Base-by-base conservation (phyloP, 805 yeast species). In the Zygosaccharomyces pseudorouxii region DNA sequence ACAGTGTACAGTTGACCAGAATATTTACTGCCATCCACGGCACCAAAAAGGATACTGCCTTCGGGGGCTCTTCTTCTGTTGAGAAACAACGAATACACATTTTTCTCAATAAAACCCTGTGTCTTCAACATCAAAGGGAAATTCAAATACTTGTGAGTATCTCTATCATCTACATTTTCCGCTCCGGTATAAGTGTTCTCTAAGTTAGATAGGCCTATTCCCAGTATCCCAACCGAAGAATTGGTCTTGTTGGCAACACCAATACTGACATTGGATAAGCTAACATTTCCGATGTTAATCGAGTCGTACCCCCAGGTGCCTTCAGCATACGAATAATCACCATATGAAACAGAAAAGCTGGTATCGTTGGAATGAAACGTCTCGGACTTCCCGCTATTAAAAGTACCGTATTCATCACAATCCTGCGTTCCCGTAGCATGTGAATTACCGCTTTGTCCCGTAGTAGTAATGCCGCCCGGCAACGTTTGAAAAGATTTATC, bases 141-240 rank as follows among this genome's bases (percentile, higher is more conserved):
- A 44, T 57, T 57, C 16, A 12, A 18, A 28, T 41, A 9, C 40
- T 45, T 5, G 53, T 47, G 2, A 42, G 42, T 10, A 59, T 28
- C 14, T 38, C 23, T 22, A 16, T 41, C 20, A 7, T 55, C 23
- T 4, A 48, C 41, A 2, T 58, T 52, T 3, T 49, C 33, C 7
- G 57, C 45, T 27, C 80, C 81, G 3, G 44, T 41, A 16, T 16
- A 41, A 11, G 89, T 83, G 2, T 77, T 71, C 65, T 89, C 95
- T 46, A 85, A 74, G 19, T 80, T 84, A 8, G 77, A 68, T 28
- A 84, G 72, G 3, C 76, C 70, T 6, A 74, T 64, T 42, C 78
- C 80, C 40, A 81, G 80, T 48, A 89, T 67, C 53, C 72, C 73
- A 55, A 69, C 69, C 1, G 64, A 54, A 2, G 72, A 71, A 31